Conservation (phyloP, 768 basidiomycete genomes). For the Pholiota microspora region DNA sequence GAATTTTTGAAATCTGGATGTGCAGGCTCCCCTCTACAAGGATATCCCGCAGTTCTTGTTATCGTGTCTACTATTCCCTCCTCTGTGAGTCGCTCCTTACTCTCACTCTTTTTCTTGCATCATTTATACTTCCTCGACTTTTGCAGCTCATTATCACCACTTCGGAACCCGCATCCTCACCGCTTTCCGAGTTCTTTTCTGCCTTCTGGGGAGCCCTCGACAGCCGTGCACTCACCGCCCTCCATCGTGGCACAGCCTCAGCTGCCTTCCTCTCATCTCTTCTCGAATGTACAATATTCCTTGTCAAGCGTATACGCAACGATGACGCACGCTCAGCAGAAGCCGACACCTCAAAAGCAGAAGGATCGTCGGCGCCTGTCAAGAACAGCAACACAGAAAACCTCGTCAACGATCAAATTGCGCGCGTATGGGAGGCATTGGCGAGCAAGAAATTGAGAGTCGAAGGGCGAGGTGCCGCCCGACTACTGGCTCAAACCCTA, state of each 20-base stretch:
- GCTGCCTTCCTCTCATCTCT: conserved; percentile 69
- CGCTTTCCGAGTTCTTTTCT: conserved; percentile 54
- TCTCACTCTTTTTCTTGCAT: background rate
- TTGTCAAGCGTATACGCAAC: conserved; percentile 41
- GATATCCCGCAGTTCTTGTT: conserved; percentile 81
- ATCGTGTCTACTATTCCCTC: conserved; percentile 79
- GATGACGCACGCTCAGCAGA: conserved; percentile 10
- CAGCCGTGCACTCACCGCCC: conserved; percentile 57
- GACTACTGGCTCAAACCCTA: conserved; percentile 40
- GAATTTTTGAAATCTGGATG: conserved; percentile 79
- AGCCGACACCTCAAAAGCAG: conserved; percentile 3
- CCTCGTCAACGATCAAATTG: conserved; percentile 46
- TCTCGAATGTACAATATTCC: conserved; percentile 67
- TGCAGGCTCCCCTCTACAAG: conserved; percentile 71
- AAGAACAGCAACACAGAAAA: conserved; percentile 7
- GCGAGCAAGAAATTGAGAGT: conserved; percentile 42
- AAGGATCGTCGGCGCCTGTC: background rate
- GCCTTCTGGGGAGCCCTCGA: conserved; percentile 86
- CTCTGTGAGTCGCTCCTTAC: conserved; percentile 40
- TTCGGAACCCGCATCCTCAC: conserved; percentile 2
- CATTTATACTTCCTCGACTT: too few relatives aligned
- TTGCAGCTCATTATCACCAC: conserved; percentile 29
- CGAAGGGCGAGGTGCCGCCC: conserved; percentile 40
- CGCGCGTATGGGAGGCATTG: conserved; percentile 48
- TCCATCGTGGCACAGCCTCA: conserved; percentile 49